phyloP scores from a whole-genome alignment of 2,329 filamentous ascomycete genomes.

The Ceratocystis cacaofunesta region DNA sequence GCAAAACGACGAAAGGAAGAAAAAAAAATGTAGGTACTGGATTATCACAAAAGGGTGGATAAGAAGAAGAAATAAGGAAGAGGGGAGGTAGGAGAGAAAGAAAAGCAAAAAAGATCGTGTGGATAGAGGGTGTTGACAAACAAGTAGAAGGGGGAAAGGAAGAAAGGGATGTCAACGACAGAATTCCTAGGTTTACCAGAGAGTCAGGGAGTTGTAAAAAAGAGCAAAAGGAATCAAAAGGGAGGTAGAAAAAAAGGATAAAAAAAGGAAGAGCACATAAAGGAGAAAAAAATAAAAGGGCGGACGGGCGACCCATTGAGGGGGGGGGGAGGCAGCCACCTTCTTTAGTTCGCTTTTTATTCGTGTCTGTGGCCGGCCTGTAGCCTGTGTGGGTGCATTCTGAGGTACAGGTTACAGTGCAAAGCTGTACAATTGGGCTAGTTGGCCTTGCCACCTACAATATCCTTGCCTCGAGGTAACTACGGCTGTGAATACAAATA shows the following conservation, averaged over 20 bases:
- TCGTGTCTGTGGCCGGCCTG: too few relatives aligned
- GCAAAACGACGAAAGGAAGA: neutral
- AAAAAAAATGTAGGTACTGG: neutral
- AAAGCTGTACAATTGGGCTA: neutral
- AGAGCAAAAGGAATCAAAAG: constrained; percentile 6
- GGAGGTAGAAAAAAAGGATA: neutral
- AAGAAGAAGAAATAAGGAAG: constrained; percentile 4
- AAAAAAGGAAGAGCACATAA: neutral
- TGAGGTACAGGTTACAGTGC: neutral
- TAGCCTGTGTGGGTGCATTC: neutral
- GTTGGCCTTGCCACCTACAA: too few relatives aligned
- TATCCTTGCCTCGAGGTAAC: neutral
- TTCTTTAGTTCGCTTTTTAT: constrained; percentile 11
- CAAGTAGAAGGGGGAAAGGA: constrained; percentile 11
- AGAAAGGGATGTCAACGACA: constrained; percentile 16
- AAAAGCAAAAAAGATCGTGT: constrained; percentile 14
- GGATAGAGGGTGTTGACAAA: constrained; percentile 10
- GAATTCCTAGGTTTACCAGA: constrained; percentile 17
- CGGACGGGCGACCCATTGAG: neutral
- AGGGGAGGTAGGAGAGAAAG: neutral
- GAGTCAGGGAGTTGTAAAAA: neutral
- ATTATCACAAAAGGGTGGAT: neutral
- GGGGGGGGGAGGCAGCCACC: constrained; percentile 13
- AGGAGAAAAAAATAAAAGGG: constrained; percentile 4
- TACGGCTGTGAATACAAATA: neutral